Evolutionary conservation across 1,139 yeast species (phyloP), one percentile per base, ranked within the genome.

Genomic region (Geotrichum klebahnii): DNA sequence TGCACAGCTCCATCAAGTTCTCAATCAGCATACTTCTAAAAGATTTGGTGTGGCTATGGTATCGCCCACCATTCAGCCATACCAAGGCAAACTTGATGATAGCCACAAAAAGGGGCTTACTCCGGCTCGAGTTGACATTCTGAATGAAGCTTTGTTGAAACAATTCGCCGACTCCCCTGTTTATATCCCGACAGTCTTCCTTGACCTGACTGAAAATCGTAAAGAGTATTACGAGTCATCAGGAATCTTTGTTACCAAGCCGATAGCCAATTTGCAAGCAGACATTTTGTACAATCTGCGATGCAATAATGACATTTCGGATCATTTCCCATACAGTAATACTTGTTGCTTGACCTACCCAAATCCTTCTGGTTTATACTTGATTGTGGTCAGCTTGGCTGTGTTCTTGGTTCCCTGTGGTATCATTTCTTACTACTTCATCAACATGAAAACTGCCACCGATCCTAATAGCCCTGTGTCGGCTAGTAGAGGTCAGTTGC

Each of bases 261-360:
- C 47, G 9, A 55, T 59, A 24, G 52, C 58, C 31, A 50, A 52
- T 31, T 45, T 52, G 10, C 56, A 56, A 52, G 57, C 61, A 9
- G 53, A 57, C 36, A 26, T 57, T 28, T 33, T 59, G 29, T 44
- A 52, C 47, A 59, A 59, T 45, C 53, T 59, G 44, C 54, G 56
- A 23, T 59, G 62, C 53, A 59, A 59, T 46, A 59, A 49, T 38
- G 48, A 51, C 36, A 53, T 57, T 29, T 54, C 53, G 3, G 50
- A 35, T 17, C 53, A 54, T 5, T 59, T 57, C 39, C 62, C 62
- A 3, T 53, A 48, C 42, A 56, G 55, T 40, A 55, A 56, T 43
- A 59, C 62, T 10, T 59, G 62, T 48, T 59, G 62, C 44, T 46
- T 53, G 39, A 38, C 47, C 16, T 59, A 59, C 52, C 56, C 53